Base-by-base conservation (phyloP, 83 land plant species). In the Thuja plicata region DNA sequence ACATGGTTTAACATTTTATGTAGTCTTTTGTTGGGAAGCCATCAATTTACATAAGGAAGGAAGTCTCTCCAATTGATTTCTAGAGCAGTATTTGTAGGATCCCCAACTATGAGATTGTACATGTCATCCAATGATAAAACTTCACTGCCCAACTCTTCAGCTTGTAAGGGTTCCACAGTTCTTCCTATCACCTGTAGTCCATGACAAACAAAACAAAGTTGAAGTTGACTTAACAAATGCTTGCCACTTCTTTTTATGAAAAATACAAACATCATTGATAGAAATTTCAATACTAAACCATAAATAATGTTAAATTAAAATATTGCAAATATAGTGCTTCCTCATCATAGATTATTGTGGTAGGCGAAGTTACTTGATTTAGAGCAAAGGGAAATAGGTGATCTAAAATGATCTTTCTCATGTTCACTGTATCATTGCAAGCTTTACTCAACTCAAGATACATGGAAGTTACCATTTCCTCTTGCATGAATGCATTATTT, bases 41-140 rank as follows among this genome's bases (percentile, higher is more conserved):
- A 74, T 34, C 78, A 0, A 34, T 74, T 74, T 34, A 74, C 13
- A 10, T 34, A 8, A 74, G 78, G 78, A 10, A 74, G 0, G 38
- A 76, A 76, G 17, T 76, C 78, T 74, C 78, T 74, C 78, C 38
- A 74, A 9, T 74, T 74, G 78, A 74, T 74, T 74, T 74, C 78
- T 2, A 74, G 38, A 32, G 78, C 78, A 74, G 15, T 15, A 74
- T 3, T 74, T 10, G 16, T 38, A 74, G 37, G 78, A 74, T 74
- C 78, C 9, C 78, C 78, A 30, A 74, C 13, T 27, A 74, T 32
- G 1, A 74, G 78, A 8, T 74, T 27, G 10, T 74, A 74, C 15
- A 74, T 74, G 11, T 74, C 78, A 3, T 74, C 13, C 78, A 74
- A 6, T 1, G 34, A 27, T 10, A 74, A 0, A 30, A 74, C 10